Evolutionary conservation across 139 green algal genomes (phyloP).

Genomic region (Raphidocelis subcapitata): DNA sequence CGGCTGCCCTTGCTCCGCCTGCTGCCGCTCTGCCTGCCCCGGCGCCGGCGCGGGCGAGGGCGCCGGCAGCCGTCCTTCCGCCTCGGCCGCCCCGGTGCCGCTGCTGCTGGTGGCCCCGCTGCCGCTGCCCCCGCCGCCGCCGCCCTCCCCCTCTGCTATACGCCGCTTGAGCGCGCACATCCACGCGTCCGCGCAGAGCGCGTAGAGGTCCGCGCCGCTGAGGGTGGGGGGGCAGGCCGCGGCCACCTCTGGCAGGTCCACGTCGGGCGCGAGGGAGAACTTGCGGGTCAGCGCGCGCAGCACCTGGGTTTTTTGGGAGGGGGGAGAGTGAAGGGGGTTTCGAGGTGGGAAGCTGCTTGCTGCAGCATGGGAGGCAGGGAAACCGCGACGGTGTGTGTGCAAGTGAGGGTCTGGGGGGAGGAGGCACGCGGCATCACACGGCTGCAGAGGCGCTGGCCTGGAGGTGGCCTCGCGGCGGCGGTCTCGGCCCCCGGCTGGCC

Average conservation of each 20-base stretch:
- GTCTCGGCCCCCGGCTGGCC: too few relatives aligned
- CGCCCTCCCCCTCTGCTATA: constrained; percentile 13
- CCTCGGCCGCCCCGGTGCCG: neutral
- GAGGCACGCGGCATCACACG: too few relatives aligned
- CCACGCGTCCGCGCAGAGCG: constrained; percentile 91
- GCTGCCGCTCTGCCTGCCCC: neutral
- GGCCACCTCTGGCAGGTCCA: constrained; percentile 69
- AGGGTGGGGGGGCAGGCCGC: constrained; percentile 53
- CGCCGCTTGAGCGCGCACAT: constrained; percentile 66
- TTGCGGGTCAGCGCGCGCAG: constrained; percentile 87
- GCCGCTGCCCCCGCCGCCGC: too few relatives aligned
- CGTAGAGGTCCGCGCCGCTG: constrained; percentile 95
- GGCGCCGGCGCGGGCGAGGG: neutral
- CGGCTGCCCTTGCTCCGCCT: neutral
- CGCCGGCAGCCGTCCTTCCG: neutral
- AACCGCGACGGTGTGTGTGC: too few relatives aligned
- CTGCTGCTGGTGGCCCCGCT: neutral
- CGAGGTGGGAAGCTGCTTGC: neutral
- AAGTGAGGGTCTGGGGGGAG: too few relatives aligned
- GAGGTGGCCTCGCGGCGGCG: too few relatives aligned
- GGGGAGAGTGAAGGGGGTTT: neutral
- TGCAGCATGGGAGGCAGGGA: neutral
- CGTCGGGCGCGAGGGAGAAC: constrained; percentile 67
- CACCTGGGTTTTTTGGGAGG: too few relatives aligned
- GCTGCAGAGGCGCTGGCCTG: too few relatives aligned